Evolutionary conservation across 768 basidiomycete genomes (phyloP), one percentile per base, ranked within the genome.

Genomic region (Pisolithus sp.): DNA sequence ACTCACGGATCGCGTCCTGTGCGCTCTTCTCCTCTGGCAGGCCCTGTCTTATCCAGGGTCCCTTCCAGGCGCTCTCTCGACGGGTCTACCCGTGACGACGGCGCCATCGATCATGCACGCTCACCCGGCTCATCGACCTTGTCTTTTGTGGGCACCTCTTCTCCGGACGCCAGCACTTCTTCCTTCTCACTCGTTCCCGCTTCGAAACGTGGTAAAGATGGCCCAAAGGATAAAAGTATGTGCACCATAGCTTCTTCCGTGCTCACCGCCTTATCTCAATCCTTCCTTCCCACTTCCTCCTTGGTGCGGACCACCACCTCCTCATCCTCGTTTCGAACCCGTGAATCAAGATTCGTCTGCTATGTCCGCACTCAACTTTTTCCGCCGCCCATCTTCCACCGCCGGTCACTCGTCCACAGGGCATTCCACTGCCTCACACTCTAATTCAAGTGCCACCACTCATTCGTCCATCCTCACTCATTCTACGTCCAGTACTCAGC

Each of bases 11-110:
- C 67, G 7, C 67, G 65, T 3, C 66, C 66, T 4, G 51, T 62
- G 53, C 66, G 66, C 13, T 67, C 66, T 12, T 67, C 66, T 0
- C 66, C 66, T 0, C 66, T 67, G 38, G 59, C 66, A 0, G 47
- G 64, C 1, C 58, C 57, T 30, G 64, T 23, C 3, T 58, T 67
- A 15, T 67, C 63, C 8, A 67, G 55, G 0, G 52, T 61, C 7
- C 61, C 66, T 50, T 56, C 58, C 36, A 60, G 59, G 51, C 52
- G 51, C 2, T 55, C 61, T 23, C 55, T 67, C 28, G 65, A 64
- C 10, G n/a, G 34, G 40, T 1, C 50, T 17, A 52, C 53, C 8
- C 24, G 57, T 42, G 54, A 55, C 42, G 43, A 38, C 53, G 10
- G 13, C 37, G 7, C 30, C 31, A 38, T 18, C 39, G 21, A 55